Evolutionary conservation across 495 filamentous ascomycete genomes (phyloP).

Genomic region (Tuber microsphaerosporum): DNA sequence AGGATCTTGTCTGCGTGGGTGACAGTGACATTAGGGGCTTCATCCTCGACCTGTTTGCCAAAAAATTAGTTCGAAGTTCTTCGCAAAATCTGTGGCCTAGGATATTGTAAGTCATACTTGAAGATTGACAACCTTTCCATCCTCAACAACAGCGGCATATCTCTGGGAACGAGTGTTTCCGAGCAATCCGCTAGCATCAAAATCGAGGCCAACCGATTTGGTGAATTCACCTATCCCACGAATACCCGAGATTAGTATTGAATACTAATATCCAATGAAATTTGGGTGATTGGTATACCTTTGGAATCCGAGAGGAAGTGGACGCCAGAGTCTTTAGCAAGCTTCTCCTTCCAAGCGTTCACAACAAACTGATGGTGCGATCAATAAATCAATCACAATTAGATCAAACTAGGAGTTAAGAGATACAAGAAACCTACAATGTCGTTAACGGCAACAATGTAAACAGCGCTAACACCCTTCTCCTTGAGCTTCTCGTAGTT

Average conservation of each 20-base stretch:
- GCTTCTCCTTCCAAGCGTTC: constrained; percentile 38
- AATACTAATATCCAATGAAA: not conserved
- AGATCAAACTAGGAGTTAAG: not conserved
- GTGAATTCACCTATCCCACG: constrained; percentile 56
- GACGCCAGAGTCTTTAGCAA: constrained; percentile 43
- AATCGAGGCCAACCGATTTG: constrained; percentile 75
- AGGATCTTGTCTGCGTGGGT: constrained; percentile 34
- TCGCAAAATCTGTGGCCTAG: not conserved
- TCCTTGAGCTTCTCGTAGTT: constrained; percentile 20
- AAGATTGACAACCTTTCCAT: constrained; percentile 64
- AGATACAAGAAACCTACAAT: constrained; percentile 14
- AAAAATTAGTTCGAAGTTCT: not conserved
- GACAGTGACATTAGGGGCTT: constrained; percentile 27
- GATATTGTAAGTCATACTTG: not conserved
- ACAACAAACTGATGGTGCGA: constrained; percentile 31
- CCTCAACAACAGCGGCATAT: constrained; percentile 69
- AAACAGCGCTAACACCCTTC: constrained; percentile 36
- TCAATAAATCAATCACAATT: not conserved
- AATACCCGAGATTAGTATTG: not conserved
- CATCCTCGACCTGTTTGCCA: constrained; percentile 23
- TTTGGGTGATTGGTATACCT: constrained; percentile 36
- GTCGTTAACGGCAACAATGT: constrained; percentile 38
- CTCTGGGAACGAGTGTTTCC: constrained; percentile 78
- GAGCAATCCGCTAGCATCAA: constrained; percentile 77
- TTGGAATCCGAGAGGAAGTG: constrained; percentile 86